Evolutionary conservation across 176 grass and related monocot genomes (phyloP).

Genomic region (Carex scoparia): DNA sequence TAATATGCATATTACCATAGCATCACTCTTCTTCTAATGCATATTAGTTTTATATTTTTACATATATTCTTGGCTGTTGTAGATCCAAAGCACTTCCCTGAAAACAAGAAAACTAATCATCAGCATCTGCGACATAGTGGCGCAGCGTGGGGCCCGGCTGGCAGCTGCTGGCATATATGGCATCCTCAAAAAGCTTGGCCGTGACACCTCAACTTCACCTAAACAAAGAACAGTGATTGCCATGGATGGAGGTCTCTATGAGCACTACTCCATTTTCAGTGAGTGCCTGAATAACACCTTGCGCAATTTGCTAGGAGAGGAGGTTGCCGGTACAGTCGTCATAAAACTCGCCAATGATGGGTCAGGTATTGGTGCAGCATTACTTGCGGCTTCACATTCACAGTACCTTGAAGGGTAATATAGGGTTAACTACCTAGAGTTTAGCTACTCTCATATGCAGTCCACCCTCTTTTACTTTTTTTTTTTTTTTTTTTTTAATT

Average conservation of each 20-base stretch:
- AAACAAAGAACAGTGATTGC: conserved; percentile 46
- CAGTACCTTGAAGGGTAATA: conserved; percentile 14
- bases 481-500: neutral
- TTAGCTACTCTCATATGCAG: neutral
- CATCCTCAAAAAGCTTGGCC: conserved; percentile 56
- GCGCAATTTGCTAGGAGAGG: conserved; percentile 38
- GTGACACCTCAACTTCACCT: conserved; percentile 17
- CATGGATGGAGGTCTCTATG: conserved; percentile 47
- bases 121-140: conserved; percentile 33
- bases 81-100: conserved; percentile 50
- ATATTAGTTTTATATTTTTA: neutral
- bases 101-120: conserved; percentile 45
- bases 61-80: conserved; percentile 6
- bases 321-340: conserved; percentile 27
- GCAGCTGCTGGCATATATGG: conserved; percentile 51
- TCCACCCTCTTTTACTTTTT: neutral
- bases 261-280: conserved; percentile 41
- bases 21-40: neutral
- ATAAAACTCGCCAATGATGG: conserved; percentile 69
- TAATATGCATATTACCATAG: no score
- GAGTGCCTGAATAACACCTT: conserved; percentile 44
- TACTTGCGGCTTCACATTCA: conserved; percentile 16
- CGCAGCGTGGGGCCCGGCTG: conserved; percentile 43
- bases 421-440: neutral
- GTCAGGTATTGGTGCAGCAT: conserved; percentile 62